These are phyloP conservation scores for Carnegiea gigantea DNA, from an alignment of 179 eudicot species.

Conservation along the genomic window DNA sequence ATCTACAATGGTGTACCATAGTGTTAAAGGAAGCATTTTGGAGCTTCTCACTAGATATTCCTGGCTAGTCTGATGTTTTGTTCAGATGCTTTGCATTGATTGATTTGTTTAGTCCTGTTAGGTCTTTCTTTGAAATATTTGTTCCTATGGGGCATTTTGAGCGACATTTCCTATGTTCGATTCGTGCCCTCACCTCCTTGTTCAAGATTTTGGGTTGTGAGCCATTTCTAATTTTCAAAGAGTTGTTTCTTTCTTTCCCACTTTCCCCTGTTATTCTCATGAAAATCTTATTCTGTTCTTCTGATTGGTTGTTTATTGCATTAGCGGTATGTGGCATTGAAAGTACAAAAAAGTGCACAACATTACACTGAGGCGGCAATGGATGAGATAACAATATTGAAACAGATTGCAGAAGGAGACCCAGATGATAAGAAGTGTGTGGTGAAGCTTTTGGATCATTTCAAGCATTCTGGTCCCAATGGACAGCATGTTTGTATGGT, in stretches of 20 bases:
- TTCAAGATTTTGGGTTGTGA: not conserved
- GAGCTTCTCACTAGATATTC: not conserved
- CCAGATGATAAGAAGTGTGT: conserved; percentile 88
- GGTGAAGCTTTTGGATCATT: conserved; percentile 91
- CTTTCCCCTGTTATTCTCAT: not conserved
- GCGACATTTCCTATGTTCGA: not conserved
- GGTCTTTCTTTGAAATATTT: not conserved
- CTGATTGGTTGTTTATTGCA: not conserved
- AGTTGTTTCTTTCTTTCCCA: not conserved
- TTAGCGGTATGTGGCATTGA: conserved; percentile 84
- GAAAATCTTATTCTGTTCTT: not conserved
- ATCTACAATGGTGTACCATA: not conserved
- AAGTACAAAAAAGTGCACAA: conserved; percentile 93
- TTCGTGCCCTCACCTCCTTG: not conserved
- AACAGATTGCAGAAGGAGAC: conserved; percentile 90
- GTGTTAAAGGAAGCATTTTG: not conserved
- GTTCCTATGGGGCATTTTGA: not conserved
- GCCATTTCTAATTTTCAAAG: not conserved
- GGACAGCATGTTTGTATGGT: conserved; percentile 99
- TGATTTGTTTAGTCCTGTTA: not conserved
- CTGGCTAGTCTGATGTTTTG: not conserved
- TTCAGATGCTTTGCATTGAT: not conserved
- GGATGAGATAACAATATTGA: conserved; percentile 86
- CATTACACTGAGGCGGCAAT: conserved; percentile 97
- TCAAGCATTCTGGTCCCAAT: conserved; percentile 94